phyloP scores from a whole-genome alignment of 2,329 filamentous ascomycete genomes.

The Daldinia sp. region DNA sequence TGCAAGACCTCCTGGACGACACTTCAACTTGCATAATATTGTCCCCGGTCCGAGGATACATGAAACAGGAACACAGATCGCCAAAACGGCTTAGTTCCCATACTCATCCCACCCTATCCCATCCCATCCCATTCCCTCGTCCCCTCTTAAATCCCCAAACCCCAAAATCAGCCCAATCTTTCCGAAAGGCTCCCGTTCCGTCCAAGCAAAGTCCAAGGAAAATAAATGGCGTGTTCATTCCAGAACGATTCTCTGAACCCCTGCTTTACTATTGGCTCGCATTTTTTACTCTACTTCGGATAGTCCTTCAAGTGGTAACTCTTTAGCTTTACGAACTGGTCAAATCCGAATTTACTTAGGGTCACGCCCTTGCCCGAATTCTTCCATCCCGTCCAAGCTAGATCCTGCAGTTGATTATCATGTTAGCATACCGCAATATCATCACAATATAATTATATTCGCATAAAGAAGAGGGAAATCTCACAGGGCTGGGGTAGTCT shows the following conservation, averaged over 20 bases:
- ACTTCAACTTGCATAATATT: conserved; percentile 35
- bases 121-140: too few species aligned
- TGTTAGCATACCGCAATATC: conserved; percentile 35
- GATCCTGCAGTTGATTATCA: conserved; percentile 68
- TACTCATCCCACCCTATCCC: too few species aligned
- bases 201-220: not conserved
- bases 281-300: conserved; percentile 58
- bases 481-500: conserved; percentile 89
- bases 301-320: conserved; percentile 92
- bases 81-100: conserved; percentile 28
- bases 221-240: conserved; percentile 27
- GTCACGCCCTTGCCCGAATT: conserved; percentile 94
- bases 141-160: too few species aligned
- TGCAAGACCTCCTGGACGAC: too few species aligned
- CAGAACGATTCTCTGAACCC: conserved; percentile 11
- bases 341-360: conserved; percentile 88
- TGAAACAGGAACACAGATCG: conserved; percentile 31
- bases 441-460: conserved; percentile 18
- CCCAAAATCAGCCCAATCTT: too few species aligned
- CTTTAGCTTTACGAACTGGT: conserved; percentile 96
- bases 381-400: conserved; percentile 98
- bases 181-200: conserved; percentile 2
- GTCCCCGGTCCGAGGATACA: conserved; percentile 19
- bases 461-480: conserved; percentile 55
- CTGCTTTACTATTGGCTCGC: conserved; percentile 11